Base-by-base conservation (phyloP, 179 eudicot genomes). In the Sideroxylon spinosum region DNA sequence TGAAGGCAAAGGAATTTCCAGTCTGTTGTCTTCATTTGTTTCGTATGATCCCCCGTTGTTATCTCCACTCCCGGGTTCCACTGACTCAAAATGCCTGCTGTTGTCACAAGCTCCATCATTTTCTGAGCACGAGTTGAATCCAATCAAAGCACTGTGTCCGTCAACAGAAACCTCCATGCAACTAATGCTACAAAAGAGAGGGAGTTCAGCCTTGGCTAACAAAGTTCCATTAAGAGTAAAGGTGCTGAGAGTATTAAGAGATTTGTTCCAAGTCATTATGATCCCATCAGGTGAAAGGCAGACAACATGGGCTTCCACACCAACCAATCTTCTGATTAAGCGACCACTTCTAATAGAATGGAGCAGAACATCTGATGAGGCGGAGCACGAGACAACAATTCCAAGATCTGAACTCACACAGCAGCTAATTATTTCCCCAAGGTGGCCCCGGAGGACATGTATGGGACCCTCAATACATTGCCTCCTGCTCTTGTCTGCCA, bases 101-200 rank as follows among this genome's bases (percentile, higher is more conserved):
- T 65, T 75, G 46, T 82, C 82, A 76, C 66, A 71, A 10, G 80
- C 84, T 28, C 83, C 85, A 79, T 92, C 92, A 85, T 80, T 85
- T 56, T 85, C 90, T 68, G 84, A 78, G 77, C 86, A 86, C 1
- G 89, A 87, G 85, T 90, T 94, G 37, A 92, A 72, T 68, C 94
- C 99, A 68, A 96, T 71, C 86, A 96, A 84, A 79, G 92, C 97
- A 81, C 84, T 87, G 37, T 81, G 84, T 32, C 99, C 98, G 78
- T 96, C 99, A 62, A 81, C 81, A 82, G 99, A 92, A 82, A 90
- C 83, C 85, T 94, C 97, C 90, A 94, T 96, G 86, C 98, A 93
- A 69, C 91, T 82, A 68, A 96, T 76, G 75, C 75, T 88, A 76
- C 92, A 93, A 13, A 85, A 84, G 11, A 87, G 73, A 56, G 98